Evolutionary conservation across 805 yeast species (phyloP), one percentile per base, ranked within the genome.

Genomic region (Teunomyces barrocoloradensis): DNA sequence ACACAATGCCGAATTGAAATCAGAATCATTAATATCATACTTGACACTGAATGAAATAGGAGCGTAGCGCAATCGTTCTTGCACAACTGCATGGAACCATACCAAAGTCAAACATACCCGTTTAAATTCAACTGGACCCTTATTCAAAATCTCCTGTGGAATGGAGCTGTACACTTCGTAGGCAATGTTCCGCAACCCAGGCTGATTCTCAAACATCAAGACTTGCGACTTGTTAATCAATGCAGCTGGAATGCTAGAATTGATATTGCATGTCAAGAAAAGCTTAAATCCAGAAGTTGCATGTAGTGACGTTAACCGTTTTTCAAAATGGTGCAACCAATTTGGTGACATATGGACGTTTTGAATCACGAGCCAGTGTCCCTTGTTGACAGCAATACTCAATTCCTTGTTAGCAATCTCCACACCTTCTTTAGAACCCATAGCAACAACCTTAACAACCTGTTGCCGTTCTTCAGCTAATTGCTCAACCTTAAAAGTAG

Each of bases 21-120:
- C 97, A n/a, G 82, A 65, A 47, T 87, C 88, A 58, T 79, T 87
- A 55, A 90, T 79, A 50, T 87, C 95, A 58, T 88, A 85, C 7
- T 53, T 58, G 53, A 78, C 77, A 1, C 66, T 55, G 65, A 87
- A 87, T 1, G 92, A 88, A 2, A 78, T 59, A 0, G 92, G 89
- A 0, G 73, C 74, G 52, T 75, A 84, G 41, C 85, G 69, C 43
- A 79, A 61, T 45, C 88, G 64, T 50, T 82, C 89, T 30, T 73
- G 73, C 3, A 89, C 58, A 0, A 85, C 58, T 0, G 87, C 74
- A 58, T 88, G 95, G 51, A 78, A 77, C 96, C 96, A 88, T 0
- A 81, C 72, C 4, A 87, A 53, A 23, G 85, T 61, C 53, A 84
- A 80, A 49, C 67, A 73, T 2, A 85, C 54, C 44, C 79, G 75